These are phyloP conservation scores for Parathielavia appendiculata DNA, from an alignment of 495 filamentous ascomycete species.

Conservation along the genomic window DNA sequence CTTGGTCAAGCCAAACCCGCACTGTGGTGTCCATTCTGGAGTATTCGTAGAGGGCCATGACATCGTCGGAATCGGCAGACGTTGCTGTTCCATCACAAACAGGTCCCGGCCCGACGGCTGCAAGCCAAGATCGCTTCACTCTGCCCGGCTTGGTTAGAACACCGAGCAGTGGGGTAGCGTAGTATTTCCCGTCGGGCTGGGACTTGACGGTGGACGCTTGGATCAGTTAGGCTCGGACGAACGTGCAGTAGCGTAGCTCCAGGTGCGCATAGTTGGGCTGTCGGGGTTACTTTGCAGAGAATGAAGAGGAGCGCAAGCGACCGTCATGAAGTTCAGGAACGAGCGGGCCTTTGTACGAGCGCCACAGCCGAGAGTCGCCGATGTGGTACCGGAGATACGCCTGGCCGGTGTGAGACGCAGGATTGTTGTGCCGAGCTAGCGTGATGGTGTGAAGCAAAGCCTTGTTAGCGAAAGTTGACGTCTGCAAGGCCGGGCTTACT, in stretches of 20 bases:
- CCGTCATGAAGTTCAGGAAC: too few species aligned
- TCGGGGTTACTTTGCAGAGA: too few species aligned
- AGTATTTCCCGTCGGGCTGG: conserved; percentile 1
- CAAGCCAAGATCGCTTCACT: background rate
- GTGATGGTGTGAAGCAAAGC: background rate
- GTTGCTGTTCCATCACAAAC: background rate
- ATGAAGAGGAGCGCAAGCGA: too few species aligned
- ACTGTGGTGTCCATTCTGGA: too few species aligned
- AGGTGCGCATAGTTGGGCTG: too few species aligned
- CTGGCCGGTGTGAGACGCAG: background rate
- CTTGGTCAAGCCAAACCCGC: too few species aligned
- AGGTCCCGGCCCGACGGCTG: background rate
- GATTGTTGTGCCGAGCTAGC: background rate
- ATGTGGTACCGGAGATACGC: background rate
- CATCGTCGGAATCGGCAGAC: conserved; percentile 1
- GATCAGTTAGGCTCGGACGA: background rate
- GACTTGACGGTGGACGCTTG: background rate
- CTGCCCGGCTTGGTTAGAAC: conserved; percentile 6
- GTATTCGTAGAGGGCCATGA: too few species aligned
- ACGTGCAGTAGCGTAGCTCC: too few species aligned
- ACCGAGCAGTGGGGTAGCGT: conserved; percentile 10
- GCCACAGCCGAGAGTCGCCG: background rate
- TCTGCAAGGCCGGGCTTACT: conserved; percentile 1
- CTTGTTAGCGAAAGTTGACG: background rate
- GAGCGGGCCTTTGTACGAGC: background rate